These are phyloP conservation scores for Ascochyta viciae-villosae DNA, from an alignment of 2,329 filamentous ascomycete genomes.

Conservation along the genomic window DNA sequence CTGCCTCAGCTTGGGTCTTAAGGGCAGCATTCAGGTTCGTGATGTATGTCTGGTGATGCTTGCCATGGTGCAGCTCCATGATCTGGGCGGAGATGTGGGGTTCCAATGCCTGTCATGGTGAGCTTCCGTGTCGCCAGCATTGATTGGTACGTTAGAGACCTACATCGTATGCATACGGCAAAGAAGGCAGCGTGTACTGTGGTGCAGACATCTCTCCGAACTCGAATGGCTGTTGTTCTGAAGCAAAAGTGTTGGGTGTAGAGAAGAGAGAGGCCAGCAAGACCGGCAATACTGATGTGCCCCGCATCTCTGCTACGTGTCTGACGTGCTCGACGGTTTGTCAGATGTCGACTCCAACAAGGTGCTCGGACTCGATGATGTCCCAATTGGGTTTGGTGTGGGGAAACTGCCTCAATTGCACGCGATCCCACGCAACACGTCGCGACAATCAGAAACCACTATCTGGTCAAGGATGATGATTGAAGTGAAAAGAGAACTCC, in stretches of 20 bases:
- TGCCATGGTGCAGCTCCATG: constrained; percentile 81
- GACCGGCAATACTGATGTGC: constrained; percentile 18
- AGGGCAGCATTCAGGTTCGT: constrained; percentile 75
- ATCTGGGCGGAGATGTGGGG: constrained; percentile 78
- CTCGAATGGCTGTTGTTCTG: constrained; percentile 45
- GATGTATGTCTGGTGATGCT: constrained; percentile 82
- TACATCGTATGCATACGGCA: constrained; percentile 76
- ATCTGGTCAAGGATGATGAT: too few relatives aligned
- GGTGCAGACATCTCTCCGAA: constrained; percentile 46
- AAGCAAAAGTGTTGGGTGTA: constrained; percentile 23
- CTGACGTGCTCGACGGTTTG: constrained; percentile 23
- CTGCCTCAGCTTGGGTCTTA: constrained; percentile 64
- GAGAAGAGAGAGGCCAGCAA: constrained; percentile 26
- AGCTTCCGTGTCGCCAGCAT: constrained; percentile 4
- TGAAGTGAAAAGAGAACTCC: too few relatives aligned
- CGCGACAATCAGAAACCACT: too few relatives aligned
- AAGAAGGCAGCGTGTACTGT: constrained; percentile 67
- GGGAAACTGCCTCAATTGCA: constrained; percentile 43
- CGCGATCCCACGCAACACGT: neutral
- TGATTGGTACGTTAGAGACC: neutral
- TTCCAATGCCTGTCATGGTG: constrained; percentile 65
- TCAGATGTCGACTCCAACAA: constrained; percentile 36
- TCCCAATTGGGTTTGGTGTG: constrained; percentile 22
- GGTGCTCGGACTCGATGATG: constrained; percentile 34
- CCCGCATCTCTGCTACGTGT: constrained; percentile 35